Base-by-base conservation (phyloP, 176 grass and related monocot species). In the Phoenix dactylifera region DNA sequence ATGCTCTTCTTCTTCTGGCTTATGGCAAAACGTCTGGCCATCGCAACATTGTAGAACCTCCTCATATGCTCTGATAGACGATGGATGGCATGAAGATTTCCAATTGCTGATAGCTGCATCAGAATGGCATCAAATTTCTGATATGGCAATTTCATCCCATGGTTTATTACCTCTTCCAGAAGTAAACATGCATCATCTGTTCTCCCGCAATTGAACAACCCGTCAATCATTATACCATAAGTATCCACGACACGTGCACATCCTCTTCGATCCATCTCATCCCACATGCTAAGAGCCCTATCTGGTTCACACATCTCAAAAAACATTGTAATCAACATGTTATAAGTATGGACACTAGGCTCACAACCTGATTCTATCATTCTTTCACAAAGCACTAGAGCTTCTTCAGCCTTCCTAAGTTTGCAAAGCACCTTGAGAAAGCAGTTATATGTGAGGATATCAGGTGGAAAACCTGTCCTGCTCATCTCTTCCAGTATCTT, bases 371-470 rank as follows among this genome's bases (percentile, higher is more conserved):
- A 62, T 23, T 78, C 69, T 80, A 97, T 85, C 75, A 97, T 97
- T 65, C 60, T 87, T 7, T 97, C 77, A 32, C 87, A 91, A 7
- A 91, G 77, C 39, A 57, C 49, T 15, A 85, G 60, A 3, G 84
- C 81, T 52, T 88, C 81, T 55, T 80, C 75, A 16, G 72, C 75
- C 77, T 88, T 88, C 67, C 66, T 77, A 24, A 92, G 82, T 61
- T 81, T 67, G 54, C 93, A 98, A 52, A 98, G 87, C 16, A 98
- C 87, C 73, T 85, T 85, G 39, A 97, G 64, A 66, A 97, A 97
- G 74, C 93, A 91, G 50, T 91, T 97, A 70, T 97, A 97, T 22
- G 87, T 97, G 24, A 97, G 83, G 66, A 97, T 91, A 60, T 97
- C 93, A 54, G 84, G 78, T 44, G 83, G 80, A 75, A 91, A 97